These are phyloP conservation scores for Platismatia glauca DNA, from an alignment of 495 filamentous ascomycete species.

Conservation along the genomic window DNA sequence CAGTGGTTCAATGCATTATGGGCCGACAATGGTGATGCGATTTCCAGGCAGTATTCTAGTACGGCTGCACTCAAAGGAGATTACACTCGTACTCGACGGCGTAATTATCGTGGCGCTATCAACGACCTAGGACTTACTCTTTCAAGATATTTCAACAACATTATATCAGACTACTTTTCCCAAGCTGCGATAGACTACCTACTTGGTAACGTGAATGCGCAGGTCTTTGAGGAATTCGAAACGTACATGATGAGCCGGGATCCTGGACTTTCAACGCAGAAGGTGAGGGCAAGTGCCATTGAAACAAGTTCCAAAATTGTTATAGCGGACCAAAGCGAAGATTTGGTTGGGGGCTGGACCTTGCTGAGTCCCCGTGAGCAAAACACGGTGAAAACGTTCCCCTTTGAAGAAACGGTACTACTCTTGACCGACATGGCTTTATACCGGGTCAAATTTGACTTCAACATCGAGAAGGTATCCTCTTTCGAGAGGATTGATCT, in stretches of 20 bases:
- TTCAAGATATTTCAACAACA: slow-evolving; percentile 61
- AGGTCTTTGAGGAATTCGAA: slow-evolving; percentile 87
- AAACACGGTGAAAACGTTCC: slow-evolving; percentile 53
- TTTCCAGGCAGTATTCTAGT: slow-evolving; percentile 63
- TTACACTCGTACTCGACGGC: slow-evolving; percentile 82
- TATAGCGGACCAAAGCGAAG: slow-evolving; percentile 71
- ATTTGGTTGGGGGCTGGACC: slow-evolving; percentile 78
- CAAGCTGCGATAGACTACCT: slow-evolving; percentile 91
- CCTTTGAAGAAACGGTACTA: slow-evolving; percentile 77
- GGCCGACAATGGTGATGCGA: slow-evolving; percentile 79
- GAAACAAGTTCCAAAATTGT: slow-evolving; percentile 77
- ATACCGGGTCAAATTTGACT: slow-evolving; percentile 85
- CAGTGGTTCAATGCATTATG: slow-evolving; percentile 91
- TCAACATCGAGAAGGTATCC: slow-evolving; percentile 82
- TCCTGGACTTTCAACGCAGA: slow-evolving; percentile 73
- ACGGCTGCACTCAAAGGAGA: slow-evolving; percentile 93
- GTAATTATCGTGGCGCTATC: slow-evolving; percentile 82
- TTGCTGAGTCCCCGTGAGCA: slow-evolving; percentile 59
- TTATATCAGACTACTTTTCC: slow-evolving; percentile 87
- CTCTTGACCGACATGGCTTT: slow-evolving; percentile 76
- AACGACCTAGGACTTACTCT: slow-evolving; percentile 89
- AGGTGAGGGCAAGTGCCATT: slow-evolving; percentile 79
- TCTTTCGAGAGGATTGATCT: slow-evolving; percentile 84
- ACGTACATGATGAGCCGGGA: slow-evolving; percentile 79
- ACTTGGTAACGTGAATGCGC: slow-evolving; percentile 74